Evolutionary conservation across 108 stramenopile species (phyloP).

Genomic region (Parmales sp.): DNA sequence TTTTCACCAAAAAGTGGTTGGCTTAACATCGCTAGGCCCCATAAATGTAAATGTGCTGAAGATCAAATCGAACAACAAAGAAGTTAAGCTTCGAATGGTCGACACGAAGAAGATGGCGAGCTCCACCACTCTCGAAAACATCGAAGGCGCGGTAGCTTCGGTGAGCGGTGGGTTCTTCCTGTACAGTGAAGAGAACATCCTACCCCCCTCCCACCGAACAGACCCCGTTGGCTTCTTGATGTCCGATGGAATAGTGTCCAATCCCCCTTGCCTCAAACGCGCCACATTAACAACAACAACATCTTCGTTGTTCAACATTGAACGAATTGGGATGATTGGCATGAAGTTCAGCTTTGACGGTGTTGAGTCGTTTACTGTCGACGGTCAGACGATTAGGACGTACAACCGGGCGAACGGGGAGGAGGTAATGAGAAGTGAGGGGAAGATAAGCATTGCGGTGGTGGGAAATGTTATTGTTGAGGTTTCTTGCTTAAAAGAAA

Average conservation of each 20-base stretch:
- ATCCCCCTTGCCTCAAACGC: background rate
- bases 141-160: conserved; percentile 23
- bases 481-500: too few species aligned
- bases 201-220: conserved; percentile 17
- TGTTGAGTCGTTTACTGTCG: conserved; percentile 9
- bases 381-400: conserved; percentile 24
- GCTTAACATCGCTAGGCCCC: too few species aligned
- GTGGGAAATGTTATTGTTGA: too few species aligned
- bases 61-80: too few species aligned
- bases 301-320: conserved; percentile 21
- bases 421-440: background rate
- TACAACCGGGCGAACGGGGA: background rate
- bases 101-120: too few species aligned
- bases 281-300: conserved; percentile 12
- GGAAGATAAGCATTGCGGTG: background rate
- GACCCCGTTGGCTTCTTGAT: conserved; percentile 33
- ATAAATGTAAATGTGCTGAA: too few species aligned
- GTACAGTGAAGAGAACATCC: conserved; percentile 31
- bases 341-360: conserved; percentile 9
- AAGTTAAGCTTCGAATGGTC: too few species aligned
- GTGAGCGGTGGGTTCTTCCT: conserved; percentile 37
- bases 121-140: background rate
- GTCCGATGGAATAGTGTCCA: background rate
- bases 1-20: too few species aligned
- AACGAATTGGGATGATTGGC: background rate